phyloP scores from a whole-genome alignment of 2,329 filamentous ascomycete genomes.

The Exophiala spinifera region DNA sequence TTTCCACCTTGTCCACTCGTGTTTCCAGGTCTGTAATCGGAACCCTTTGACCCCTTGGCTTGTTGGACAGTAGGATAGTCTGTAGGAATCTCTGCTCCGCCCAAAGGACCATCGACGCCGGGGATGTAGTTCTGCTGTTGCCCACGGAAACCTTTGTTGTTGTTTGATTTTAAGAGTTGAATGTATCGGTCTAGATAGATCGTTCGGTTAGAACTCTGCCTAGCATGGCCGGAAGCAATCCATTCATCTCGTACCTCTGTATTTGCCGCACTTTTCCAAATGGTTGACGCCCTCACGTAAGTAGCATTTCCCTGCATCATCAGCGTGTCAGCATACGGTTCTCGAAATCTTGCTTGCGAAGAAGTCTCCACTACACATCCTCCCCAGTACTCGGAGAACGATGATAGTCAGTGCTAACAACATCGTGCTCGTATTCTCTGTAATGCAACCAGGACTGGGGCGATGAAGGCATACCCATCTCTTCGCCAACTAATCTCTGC shows the following conservation, averaged over 20 bases:
- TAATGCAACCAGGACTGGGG: neutral
- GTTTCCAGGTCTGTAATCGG: slow-evolving; percentile 28
- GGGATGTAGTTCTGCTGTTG: slow-evolving; percentile 61
- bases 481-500: slow-evolving; percentile 62
- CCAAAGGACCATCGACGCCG: slow-evolving; percentile 26
- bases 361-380: neutral
- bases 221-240: too few species aligned
- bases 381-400: neutral
- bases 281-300: slow-evolving; percentile 62
- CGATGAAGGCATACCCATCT: slow-evolving; percentile 57
- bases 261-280: slow-evolving; percentile 63
- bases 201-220: too few species aligned
- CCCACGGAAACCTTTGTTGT: slow-evolving; percentile 62
- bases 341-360: neutral
- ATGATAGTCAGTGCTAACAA: neutral
- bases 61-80: slow-evolving; percentile 27
- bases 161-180: slow-evolving; percentile 60
- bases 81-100: slow-evolving; percentile 26
- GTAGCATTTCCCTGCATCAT: slow-evolving; percentile 65
- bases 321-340: neutral
- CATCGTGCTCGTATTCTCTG: neutral
- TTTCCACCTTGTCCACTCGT: slow-evolving; percentile 25
- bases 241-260: slow-evolving; percentile 54
- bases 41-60: slow-evolving; percentile 27
- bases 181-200: slow-evolving; percentile 58